Base-by-base conservation (phyloP, 345 rosid genomes). In the Euphorbia pulcherrima region DNA sequence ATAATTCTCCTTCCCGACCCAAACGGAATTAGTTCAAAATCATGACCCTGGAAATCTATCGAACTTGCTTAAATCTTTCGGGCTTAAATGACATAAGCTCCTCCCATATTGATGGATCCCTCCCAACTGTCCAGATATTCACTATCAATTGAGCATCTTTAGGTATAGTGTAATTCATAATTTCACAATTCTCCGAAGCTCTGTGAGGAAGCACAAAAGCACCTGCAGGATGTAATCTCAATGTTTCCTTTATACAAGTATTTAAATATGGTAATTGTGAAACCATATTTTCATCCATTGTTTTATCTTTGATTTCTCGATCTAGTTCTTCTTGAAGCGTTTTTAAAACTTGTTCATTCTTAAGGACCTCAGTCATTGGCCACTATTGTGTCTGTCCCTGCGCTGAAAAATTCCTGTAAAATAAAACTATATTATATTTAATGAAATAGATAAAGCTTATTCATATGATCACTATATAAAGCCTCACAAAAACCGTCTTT, bases 1-100 rank as follows among this genome's bases (percentile, higher is more conserved):
- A 40, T 17, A n/a, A 48, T 14, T n/a, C 75, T 64, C 37, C 75
- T 72, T 64, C 75, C 70, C 2, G 61, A 66, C 39, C 74, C 62
- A 29, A 71, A 71, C 1, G 75, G 58, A 28, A 71, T 10, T 2
- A 71, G 47, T 51, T 56, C 52, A 50, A 62, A 72, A 51, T 58
- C 23, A 1, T 12, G 20, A 12, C 75, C 70, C 14, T 65, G 46
- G 13, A 65, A 17, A 51, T 72, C 70, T 21, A 57, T 3, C 21
- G 30, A 46, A 6, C 59, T 27, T 4, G 41, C 60, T 6, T 56
- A 59, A 72, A 72, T 35, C 64, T 63, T 21, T 71, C 74, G 0
- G 74, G 74, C 14, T 71, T 71, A 30, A 71, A 71, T 20, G 40
- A 46, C 28, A 58, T 29, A 0, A 70, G 70, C 3, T 72, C 75